Percentiles rank a stretch among this genome's conserved stretches.
phyloP scores from a whole-genome alignment of 306 rosid species.

The Casuarina equisetifolia region DNA sequence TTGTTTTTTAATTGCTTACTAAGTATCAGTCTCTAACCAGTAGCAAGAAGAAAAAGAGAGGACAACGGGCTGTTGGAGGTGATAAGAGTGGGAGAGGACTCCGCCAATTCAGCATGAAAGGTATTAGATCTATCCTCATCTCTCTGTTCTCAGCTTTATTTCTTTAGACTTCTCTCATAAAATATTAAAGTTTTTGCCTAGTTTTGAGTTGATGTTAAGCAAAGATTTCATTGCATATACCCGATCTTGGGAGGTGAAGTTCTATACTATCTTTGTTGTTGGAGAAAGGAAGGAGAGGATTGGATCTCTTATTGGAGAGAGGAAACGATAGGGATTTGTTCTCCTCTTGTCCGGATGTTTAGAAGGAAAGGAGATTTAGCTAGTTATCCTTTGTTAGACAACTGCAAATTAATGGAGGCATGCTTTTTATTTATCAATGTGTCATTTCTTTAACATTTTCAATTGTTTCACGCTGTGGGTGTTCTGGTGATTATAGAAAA shows the following conservation, averaged over 20 bases:
- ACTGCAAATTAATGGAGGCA: not conserved
- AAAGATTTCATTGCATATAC: constrained; percentile 12
- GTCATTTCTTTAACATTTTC: not conserved
- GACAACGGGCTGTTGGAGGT: constrained; percentile 87
- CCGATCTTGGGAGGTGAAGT: constrained; percentile 6
- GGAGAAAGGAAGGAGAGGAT: not conserved
- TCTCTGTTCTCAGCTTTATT: constrained; percentile 6
- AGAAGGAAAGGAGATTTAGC: not conserved
- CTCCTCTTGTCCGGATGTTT: not conserved
- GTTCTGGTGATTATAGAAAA: not conserved
- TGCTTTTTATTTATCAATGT: not conserved
- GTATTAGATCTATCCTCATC: constrained; percentile 37
- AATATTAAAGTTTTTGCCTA: not conserved
- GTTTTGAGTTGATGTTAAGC: constrained; percentile 3
- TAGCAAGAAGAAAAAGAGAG: constrained; percentile 94
- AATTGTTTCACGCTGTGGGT: not conserved
- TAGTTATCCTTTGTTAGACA: not conserved
- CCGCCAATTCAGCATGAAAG: constrained; percentile 99
- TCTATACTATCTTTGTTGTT: not conserved
- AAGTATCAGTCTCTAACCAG: constrained; percentile 32
- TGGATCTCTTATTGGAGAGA: not conserved
- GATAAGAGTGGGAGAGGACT: constrained; percentile 99
- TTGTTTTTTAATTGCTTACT: constrained; percentile 16
- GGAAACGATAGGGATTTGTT: not conserved
- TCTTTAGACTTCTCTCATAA: not conserved